These are phyloP conservation scores for Backusella tarrabulga DNA, from an alignment of 192 early-diverging fungal genomes.

Conservation along the genomic window DNA sequence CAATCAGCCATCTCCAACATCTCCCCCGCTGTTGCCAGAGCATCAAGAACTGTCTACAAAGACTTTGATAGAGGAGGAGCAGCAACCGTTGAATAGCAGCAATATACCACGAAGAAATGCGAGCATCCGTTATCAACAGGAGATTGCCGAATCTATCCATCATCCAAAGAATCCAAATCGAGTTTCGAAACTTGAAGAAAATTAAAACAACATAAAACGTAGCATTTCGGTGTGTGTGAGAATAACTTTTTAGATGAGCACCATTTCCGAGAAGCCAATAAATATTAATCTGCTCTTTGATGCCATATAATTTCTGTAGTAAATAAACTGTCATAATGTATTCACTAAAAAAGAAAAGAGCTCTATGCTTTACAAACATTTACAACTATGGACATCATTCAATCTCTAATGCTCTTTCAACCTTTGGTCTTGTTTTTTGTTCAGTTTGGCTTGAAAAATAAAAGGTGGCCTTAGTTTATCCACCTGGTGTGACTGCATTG, in stretches of 20 bases:
- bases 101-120: not conserved
- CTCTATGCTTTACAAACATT: no score
- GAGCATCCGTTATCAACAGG: not conserved
- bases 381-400: no score
- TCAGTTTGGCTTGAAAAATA: no score
- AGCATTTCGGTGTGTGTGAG: no score
- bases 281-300: not conserved
- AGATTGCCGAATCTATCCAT: not conserved
- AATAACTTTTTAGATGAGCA: no score
- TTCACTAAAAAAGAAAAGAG: no score
- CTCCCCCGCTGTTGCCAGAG: not conserved
- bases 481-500: no score
- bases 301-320: not conserved
- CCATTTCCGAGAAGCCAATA: no score
- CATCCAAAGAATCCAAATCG: slow-evolving; percentile 5
- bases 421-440: no score
- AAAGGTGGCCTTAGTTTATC: no score
- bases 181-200: slow-evolving; percentile 18
- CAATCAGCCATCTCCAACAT: not conserved
- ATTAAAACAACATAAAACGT: not conserved
- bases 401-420: no score
- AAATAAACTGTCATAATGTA: not conserved
- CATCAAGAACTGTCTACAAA: not conserved
- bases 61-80: not conserved
- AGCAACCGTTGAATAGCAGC: not conserved